phyloP scores from a whole-genome alignment of 805 yeast genomes.

The Yamadazyma ubonensis region DNA sequence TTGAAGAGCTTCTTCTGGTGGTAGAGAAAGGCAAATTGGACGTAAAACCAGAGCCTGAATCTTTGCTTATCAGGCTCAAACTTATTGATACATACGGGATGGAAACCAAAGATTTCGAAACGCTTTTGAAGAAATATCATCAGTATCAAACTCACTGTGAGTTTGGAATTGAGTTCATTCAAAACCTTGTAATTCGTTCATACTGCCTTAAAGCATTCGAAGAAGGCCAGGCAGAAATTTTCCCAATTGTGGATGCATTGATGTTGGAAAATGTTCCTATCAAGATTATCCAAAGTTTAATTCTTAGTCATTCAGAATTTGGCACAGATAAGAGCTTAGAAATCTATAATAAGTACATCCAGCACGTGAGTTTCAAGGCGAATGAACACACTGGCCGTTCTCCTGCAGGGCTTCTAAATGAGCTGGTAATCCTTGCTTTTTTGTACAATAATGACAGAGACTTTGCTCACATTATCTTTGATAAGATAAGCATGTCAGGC shows the following conservation, averaged over 20 bases:
- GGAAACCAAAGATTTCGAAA: slow-evolving; percentile 25
- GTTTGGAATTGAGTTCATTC: slow-evolving; percentile 40
- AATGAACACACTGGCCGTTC: slow-evolving; percentile 34
- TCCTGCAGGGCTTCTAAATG: slow-evolving; percentile 44
- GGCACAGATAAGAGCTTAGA: slow-evolving; percentile 40
- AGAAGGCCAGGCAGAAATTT: slow-evolving; percentile 24
- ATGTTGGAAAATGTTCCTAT: slow-evolving; percentile 27
- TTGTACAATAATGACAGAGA: slow-evolving; percentile 50
- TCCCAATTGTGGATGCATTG: slow-evolving; percentile 40
- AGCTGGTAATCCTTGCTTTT: slow-evolving; percentile 44
- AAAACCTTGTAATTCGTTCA: slow-evolving; percentile 39
- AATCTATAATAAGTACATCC: slow-evolving; percentile 47
- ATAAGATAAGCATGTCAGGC: slow-evolving; percentile 9
- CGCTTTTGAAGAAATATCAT: slow-evolving; percentile 39
- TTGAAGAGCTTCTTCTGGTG: slow-evolving; percentile 19
- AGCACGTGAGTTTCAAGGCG: slow-evolving; percentile 29
- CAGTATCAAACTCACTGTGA: slow-evolving; percentile 37
- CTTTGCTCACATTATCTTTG: slow-evolving; percentile 37
- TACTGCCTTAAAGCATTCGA: slow-evolving; percentile 42
- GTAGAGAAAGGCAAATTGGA: slow-evolving; percentile 26
- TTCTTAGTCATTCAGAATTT: slow-evolving; percentile 41
- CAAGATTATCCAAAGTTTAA: slow-evolving; percentile 37
- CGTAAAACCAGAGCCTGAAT: slow-evolving; percentile 23
- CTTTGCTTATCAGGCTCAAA: slow-evolving; percentile 31
- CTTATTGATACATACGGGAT: slow-evolving; percentile 35